Conservation (phyloP, 768 basidiomycete species). For the Rhodotorula babjevae region DNA sequence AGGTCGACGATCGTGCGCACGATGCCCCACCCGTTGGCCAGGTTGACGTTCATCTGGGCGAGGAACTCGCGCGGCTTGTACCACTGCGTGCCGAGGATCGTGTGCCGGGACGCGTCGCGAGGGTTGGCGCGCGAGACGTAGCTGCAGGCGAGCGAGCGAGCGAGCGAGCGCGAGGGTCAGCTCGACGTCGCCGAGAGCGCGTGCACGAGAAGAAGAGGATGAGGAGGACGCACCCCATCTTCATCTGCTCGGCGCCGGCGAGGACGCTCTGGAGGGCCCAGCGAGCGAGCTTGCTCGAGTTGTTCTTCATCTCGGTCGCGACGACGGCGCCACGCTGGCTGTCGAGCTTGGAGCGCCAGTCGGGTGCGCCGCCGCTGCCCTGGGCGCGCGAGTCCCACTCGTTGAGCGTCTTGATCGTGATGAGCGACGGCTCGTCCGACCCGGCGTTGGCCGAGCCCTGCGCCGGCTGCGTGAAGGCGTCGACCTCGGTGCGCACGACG, state of each 20-base stretch:
- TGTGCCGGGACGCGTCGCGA: slow-evolving; percentile 90
- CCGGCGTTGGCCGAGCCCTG: background rate
- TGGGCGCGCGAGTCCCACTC: slow-evolving; percentile 89
- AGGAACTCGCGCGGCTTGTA: slow-evolving; percentile 94
- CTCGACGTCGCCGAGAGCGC: background rate
- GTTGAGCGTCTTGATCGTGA: slow-evolving; percentile 90
- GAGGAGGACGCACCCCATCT: slow-evolving; percentile 71
- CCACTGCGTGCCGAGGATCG: slow-evolving; percentile 88
- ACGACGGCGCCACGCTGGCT: slow-evolving; percentile 95
- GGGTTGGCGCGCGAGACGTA: slow-evolving; percentile 92
- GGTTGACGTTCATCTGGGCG: slow-evolving; percentile 84
- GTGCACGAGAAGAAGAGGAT: background rate
- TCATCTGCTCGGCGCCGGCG: slow-evolving; percentile 92
- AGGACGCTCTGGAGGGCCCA: slow-evolving; percentile 95
- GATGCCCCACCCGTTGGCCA: slow-evolving; percentile 97
- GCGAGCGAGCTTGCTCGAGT: slow-evolving; percentile 92
- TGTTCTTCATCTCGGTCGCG: slow-evolving; percentile 99
- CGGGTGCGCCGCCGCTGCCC: slow-evolving; percentile 91
- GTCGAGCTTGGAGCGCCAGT: slow-evolving; percentile 97
- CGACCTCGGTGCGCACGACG: slow-evolving; percentile 92
- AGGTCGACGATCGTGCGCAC: slow-evolving; percentile 90
- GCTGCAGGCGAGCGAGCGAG: slow-evolving; percentile 50
- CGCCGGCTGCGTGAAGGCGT: slow-evolving; percentile 63
- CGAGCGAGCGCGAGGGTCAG: background rate
- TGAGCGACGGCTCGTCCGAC: slow-evolving; percentile 60